phyloP scores from a whole-genome alignment of 305 asterid genomes.

The Solanum hybrid region DNA sequence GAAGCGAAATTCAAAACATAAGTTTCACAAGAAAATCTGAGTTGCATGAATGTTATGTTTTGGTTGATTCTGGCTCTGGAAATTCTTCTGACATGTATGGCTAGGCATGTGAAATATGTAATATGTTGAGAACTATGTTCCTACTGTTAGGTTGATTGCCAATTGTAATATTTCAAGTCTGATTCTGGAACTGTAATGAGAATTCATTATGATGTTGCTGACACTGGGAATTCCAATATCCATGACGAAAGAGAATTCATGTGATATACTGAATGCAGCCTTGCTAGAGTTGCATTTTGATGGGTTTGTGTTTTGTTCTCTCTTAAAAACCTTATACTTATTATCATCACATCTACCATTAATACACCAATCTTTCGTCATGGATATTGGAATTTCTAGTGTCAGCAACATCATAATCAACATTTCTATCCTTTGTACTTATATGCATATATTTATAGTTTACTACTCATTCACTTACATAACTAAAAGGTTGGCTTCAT shows the following conservation, averaged over 20 bases:
- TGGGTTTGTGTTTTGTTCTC: neutral
- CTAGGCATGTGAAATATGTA: neutral
- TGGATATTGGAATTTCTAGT: neutral
- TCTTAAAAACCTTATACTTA: neutral
- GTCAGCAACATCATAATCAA: neutral
- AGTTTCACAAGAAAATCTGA: neutral
- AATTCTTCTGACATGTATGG: neutral
- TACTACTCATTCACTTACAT: neutral
- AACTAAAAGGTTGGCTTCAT: neutral
- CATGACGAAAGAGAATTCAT: neutral
- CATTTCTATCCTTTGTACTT: neutral
- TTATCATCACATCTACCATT: neutral
- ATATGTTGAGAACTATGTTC: neutral
- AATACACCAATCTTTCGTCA: neutral
- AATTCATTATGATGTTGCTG: neutral
- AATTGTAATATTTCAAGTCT: neutral
- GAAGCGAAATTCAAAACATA: neutral
- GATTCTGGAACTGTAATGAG: neutral
- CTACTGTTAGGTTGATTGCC: neutral
- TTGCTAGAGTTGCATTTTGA: neutral
- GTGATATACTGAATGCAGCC: neutral
- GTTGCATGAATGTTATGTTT: neutral
- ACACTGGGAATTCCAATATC: neutral
- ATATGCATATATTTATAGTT: neutral
- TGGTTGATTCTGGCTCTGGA: neutral